These are phyloP conservation scores for Cytospora paraplurivora DNA, from an alignment of 2,329 filamentous ascomycete genomes.

Conservation along the genomic window DNA sequence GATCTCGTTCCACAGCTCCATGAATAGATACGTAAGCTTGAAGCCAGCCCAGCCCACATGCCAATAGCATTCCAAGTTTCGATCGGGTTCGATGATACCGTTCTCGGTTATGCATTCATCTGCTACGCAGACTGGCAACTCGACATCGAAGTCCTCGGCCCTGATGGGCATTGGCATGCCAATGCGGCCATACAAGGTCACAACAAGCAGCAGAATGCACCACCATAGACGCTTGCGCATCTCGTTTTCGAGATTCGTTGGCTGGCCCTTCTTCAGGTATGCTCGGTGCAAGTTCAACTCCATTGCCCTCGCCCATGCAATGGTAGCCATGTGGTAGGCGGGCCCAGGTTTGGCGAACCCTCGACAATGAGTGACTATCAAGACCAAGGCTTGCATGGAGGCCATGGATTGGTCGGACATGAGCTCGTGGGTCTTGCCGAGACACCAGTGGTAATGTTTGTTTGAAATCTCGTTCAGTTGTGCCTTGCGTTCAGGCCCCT, in stretches of 20 bases:
- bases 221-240: conserved; percentile 80
- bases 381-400: conserved; percentile 71
- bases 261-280: conserved; percentile 52
- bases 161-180: conserved; percentile 76
- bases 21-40: conserved; percentile 65
- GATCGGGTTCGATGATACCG: conserved; percentile 57
- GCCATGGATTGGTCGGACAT: conserved; percentile 61
- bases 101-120: conserved; percentile 71
- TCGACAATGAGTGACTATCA: conserved; percentile 73
- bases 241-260: conserved; percentile 67
- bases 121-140: conserved; percentile 70
- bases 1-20: conserved; percentile 76
- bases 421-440: conserved; percentile 69
- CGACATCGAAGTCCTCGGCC: conserved; percentile 75
- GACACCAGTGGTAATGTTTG: conserved; percentile 75
- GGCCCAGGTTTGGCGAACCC: conserved; percentile 79
- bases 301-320: conserved; percentile 68
- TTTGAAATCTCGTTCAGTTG: conserved; percentile 68
- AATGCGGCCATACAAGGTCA: conserved; percentile 73
- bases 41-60: conserved; percentile 66
- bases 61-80: conserved; percentile 64
- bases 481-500: conserved; percentile 54
- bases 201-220: conserved; percentile 65
- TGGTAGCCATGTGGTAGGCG: conserved; percentile 67
- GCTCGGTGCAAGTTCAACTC: conserved; percentile 76